Evolutionary conservation across 352 stramenopile species (phyloP).

Genomic region (Globisporangium spiculum): DNA sequence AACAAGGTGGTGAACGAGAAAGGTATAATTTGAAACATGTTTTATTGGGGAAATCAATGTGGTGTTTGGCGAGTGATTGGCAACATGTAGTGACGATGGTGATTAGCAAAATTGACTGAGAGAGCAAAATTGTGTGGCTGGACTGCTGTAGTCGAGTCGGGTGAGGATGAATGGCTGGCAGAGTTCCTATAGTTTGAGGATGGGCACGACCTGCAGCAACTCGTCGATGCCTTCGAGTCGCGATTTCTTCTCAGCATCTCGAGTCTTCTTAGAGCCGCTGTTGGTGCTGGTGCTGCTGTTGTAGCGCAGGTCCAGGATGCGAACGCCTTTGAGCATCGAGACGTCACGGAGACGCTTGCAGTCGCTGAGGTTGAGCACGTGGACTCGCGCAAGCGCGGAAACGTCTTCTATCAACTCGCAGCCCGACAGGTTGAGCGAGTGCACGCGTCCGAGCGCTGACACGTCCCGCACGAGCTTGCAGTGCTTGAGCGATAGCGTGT

Average conservation of each 20-base stretch:
- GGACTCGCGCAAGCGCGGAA: constrained; percentile 37
- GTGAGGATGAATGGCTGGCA: neutral
- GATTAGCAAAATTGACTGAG: neutral
- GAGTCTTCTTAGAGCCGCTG: constrained; percentile 3
- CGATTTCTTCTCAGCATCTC: neutral
- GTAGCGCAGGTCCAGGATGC: constrained; percentile 63
- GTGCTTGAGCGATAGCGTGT: constrained; percentile 55
- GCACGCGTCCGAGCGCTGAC: constrained; percentile 37
- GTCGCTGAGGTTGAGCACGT: constrained; percentile 63
- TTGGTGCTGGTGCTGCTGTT: constrained; percentile 27
- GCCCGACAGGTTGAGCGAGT: constrained; percentile 51
- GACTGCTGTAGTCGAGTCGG: neutral
- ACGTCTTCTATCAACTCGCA: constrained; percentile 54
- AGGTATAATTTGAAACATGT: constrained; percentile 12
- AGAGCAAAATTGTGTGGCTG: constrained; percentile 1
- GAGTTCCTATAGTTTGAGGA: constrained; percentile 25
- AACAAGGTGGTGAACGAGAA: neutral
- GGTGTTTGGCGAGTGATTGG: neutral
- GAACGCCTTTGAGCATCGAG: constrained; percentile 34
- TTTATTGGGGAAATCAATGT: constrained; percentile 8
- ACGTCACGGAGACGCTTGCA: constrained; percentile 49
- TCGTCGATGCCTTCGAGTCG: constrained; percentile 12
- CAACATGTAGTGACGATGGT: neutral
- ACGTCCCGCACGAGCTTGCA: constrained; percentile 57
- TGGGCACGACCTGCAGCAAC: constrained; percentile 23